Evolutionary conservation across 441 rosid genomes (phyloP).

Genomic region (Aquilaria agallochum): DNA sequence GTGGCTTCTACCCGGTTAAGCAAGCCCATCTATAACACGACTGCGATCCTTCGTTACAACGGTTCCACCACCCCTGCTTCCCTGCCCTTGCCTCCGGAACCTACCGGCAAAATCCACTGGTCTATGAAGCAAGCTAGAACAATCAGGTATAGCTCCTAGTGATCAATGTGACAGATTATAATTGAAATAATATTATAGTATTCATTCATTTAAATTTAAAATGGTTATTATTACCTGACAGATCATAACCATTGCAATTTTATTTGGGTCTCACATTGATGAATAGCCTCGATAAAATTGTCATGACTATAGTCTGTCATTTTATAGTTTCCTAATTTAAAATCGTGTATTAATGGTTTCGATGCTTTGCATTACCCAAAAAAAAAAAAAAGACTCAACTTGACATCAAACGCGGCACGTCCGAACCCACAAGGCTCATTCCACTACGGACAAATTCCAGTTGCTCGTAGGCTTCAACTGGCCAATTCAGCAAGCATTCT

Average conservation of each 20-base stretch:
- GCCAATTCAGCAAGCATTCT: slow-evolving; percentile 37
- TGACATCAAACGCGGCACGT: slow-evolving; percentile 86
- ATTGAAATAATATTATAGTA: too few species aligned
- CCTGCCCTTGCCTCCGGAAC: slow-evolving; percentile 49
- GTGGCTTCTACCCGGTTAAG: slow-evolving; percentile 70
- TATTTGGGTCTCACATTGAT: neutral
- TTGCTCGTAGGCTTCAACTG: slow-evolving; percentile 35
- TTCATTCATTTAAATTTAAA: too few species aligned
- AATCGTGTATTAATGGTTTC: neutral
- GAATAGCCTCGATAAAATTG: neutral
- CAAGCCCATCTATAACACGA: slow-evolving; percentile 37
- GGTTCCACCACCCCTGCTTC: slow-evolving; percentile 48
- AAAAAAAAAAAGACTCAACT: slow-evolving; percentile 30
- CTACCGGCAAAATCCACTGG: slow-evolving; percentile 61
- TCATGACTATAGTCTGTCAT: neutral
- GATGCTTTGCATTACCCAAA: neutral
- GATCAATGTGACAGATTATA: too few species aligned
- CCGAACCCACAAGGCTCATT: slow-evolving; percentile 88
- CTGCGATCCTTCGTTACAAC: slow-evolving; percentile 47
- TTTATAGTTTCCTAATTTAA: neutral
- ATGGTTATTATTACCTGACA: too few species aligned
- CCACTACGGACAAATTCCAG: slow-evolving; percentile 54
- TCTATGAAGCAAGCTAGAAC: slow-evolving; percentile 82
- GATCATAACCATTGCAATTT: too few species aligned
- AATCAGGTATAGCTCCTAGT: slow-evolving; percentile 34